A percentile compares a stretch with the other conserved stretches of the same genome.
phyloP scores from a whole-genome alignment of 768 basidiomycete species.

The Austroboletus festivus region DNA sequence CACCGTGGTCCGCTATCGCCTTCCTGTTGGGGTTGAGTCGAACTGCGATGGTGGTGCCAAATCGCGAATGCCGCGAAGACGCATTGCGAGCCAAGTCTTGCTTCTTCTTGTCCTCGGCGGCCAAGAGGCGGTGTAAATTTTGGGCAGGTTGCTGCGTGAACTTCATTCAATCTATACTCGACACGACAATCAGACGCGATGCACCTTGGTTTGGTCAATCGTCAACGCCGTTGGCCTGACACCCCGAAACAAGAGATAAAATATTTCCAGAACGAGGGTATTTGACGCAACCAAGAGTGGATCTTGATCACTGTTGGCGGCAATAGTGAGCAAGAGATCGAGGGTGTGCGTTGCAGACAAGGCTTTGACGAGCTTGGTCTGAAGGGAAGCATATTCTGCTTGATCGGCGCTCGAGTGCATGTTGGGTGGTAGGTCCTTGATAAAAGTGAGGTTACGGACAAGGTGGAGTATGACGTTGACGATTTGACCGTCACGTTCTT shows the following conservation, averaged over 20 bases:
- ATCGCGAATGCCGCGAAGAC: constrained; percentile 86
- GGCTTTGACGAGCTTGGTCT: constrained; percentile 69
- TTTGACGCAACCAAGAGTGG: constrained; percentile 85
- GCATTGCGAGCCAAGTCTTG: constrained; percentile 51
- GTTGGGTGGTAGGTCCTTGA: constrained; percentile 79
- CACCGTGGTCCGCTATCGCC: constrained; percentile 14
- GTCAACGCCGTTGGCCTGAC: constrained; percentile 60
- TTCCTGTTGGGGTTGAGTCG: constrained; percentile 60
- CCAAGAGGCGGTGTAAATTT: constrained; percentile 72
- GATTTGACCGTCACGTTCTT: constrained; percentile 78
- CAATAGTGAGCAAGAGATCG: constrained; percentile 80
- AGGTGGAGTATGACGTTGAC: constrained; percentile 87
- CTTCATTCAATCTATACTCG: constrained; percentile 11
- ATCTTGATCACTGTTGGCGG: constrained; percentile 72
- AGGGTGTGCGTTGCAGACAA: constrained; percentile 71
- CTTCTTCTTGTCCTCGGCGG: constrained; percentile 66
- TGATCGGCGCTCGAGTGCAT: constrained; percentile 72
- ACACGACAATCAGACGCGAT: constrained; percentile 3
- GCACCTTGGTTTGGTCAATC: constrained; percentile 63
- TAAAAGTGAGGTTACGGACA: constrained; percentile 90
- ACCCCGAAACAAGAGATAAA: constrained; percentile 86
- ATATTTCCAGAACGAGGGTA: constrained; percentile 86
- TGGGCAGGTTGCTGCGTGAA: constrained; percentile 58
- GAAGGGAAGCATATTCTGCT: constrained; percentile 73
- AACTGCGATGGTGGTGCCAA: constrained; percentile 92